Conservation (phyloP, 176 grass and related monocot genomes). For the Carex littledalei region DNA sequence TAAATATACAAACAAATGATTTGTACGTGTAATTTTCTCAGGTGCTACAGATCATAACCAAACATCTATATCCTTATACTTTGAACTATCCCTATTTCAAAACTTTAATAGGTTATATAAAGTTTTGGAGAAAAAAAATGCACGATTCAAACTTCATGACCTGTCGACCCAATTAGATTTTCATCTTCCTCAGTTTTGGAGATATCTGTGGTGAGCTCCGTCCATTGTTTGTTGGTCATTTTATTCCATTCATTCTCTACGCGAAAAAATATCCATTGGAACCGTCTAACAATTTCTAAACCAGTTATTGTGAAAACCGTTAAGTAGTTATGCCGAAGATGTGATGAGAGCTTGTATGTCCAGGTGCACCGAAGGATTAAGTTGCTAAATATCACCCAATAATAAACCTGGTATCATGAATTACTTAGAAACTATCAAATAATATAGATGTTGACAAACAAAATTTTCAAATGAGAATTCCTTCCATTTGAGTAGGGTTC, state of each 20-base stretch:
- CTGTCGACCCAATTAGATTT: slow-evolving; percentile 50
- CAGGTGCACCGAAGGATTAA: slow-evolving; percentile 87
- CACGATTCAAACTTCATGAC: slow-evolving; percentile 44
- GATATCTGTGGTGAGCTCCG: slow-evolving; percentile 59
- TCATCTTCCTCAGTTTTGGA: slow-evolving; percentile 45
- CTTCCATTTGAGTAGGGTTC: too few relatives aligned
- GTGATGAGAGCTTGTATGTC: slow-evolving; percentile 95
- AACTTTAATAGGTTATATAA: not conserved
- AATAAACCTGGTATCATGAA: slow-evolving; percentile 53
- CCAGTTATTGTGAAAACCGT: slow-evolving; percentile 74
- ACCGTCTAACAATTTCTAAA: slow-evolving; percentile 74
- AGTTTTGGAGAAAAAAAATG: not conserved
- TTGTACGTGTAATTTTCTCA: not conserved
- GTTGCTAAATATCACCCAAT: slow-evolving; percentile 89
- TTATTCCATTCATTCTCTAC: slow-evolving; percentile 99
- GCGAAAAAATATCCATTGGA: slow-evolving; percentile 95
- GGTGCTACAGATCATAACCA: not conserved
- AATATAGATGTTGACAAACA: not conserved
- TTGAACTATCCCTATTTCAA: not conserved
- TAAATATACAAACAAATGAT: not conserved
- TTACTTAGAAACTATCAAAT: slow-evolving; percentile 1
- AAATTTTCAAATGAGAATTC: not conserved
- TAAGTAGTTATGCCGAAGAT: slow-evolving; percentile 95
- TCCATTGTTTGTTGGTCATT: slow-evolving; percentile 65
- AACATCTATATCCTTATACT: not conserved